Percentiles rank a stretch among this genome's conserved stretches.
These are phyloP conservation scores for Ilex asprella DNA, from an alignment of 257 asterid genomes.

Conservation along the genomic window DNA sequence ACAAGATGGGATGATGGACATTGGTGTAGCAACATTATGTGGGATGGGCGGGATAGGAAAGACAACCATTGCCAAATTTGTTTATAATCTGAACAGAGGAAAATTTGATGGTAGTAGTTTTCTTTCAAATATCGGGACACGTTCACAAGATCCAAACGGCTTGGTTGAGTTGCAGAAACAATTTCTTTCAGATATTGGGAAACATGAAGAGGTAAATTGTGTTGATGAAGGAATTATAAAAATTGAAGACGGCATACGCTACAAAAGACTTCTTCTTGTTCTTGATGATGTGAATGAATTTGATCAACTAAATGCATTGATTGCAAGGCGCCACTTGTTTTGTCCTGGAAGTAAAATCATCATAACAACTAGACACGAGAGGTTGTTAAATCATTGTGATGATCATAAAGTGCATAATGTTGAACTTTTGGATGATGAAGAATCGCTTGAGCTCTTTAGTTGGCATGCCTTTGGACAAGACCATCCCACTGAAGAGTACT, in stretches of 20 bases:
- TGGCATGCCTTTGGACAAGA: constrained; percentile 9
- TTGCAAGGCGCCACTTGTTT: neutral
- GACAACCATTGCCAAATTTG: constrained; percentile 24
- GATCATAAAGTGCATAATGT: constrained; percentile 10
- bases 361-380: constrained; percentile 11
- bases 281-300: neutral
- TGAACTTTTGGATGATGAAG: constrained; percentile 12
- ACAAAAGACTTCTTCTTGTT: neutral
- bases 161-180: constrained; percentile 9
- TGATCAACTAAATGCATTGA: neutral
- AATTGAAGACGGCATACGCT: neutral
- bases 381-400: constrained; percentile 11
- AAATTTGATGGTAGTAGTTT: constrained; percentile 17
- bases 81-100: constrained; percentile 13
- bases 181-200: no score
- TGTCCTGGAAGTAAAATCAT: neutral
- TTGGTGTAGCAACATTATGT: constrained; percentile 2
- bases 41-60: constrained; percentile 22
- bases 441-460: constrained; percentile 16
- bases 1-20: constrained; percentile 3
- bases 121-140: constrained; percentile 14
- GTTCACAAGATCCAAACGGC: constrained; percentile 10
- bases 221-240: neutral
- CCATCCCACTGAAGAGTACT: no score
- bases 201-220: neutral